These are phyloP conservation scores for Syncephalastrum sp. DNA, from an alignment of 371 early-diverging fungal species.

Conservation along the genomic window DNA sequence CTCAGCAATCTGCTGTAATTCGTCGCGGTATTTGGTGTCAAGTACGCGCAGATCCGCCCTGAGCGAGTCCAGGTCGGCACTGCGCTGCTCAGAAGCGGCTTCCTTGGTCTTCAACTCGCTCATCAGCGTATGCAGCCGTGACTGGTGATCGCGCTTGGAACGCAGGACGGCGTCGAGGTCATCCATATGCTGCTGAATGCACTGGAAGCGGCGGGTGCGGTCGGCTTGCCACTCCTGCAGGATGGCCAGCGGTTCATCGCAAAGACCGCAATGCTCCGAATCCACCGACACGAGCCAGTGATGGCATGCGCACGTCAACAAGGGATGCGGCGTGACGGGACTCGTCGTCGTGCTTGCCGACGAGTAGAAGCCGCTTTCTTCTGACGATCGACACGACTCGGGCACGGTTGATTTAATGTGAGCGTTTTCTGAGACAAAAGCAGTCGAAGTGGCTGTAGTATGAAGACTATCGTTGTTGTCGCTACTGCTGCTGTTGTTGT, in stretches of 20 bases:
- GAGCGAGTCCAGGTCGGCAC: slow-evolving; percentile 77
- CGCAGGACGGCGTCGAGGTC: slow-evolving; percentile 10
- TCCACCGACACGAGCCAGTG: slow-evolving; percentile 27
- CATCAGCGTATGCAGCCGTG: slow-evolving; percentile 4
- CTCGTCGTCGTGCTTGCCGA: not conserved
- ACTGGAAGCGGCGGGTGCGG: slow-evolving; percentile 8
- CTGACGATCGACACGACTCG: slow-evolving; percentile 13
- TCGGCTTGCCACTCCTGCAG: slow-evolving; percentile 18
- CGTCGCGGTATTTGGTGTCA: slow-evolving; percentile 81
- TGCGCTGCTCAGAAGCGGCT: slow-evolving; percentile 9
- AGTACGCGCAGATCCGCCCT: slow-evolving; percentile 76
- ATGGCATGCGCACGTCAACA: slow-evolving; percentile 17
- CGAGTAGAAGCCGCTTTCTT: slow-evolving; percentile 9
- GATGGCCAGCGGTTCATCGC: slow-evolving; percentile 15
- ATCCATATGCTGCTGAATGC: slow-evolving; percentile 10
- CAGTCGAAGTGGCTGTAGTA: not conserved
- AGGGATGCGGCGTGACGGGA: slow-evolving; percentile 15
- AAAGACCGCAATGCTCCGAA: slow-evolving; percentile 25
- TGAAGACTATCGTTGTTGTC: not conserved
- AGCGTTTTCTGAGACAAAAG: no score
- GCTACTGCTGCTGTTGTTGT: not conserved
- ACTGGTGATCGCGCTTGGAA: slow-evolving; percentile 6
- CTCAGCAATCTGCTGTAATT: slow-evolving; percentile 58
- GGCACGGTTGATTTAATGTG: slow-evolving; percentile 2
- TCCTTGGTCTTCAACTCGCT: slow-evolving; percentile 3